Evolutionary conservation across 768 basidiomycete species (phyloP).

Genomic region (Psilocybe subaeruginosa): DNA sequence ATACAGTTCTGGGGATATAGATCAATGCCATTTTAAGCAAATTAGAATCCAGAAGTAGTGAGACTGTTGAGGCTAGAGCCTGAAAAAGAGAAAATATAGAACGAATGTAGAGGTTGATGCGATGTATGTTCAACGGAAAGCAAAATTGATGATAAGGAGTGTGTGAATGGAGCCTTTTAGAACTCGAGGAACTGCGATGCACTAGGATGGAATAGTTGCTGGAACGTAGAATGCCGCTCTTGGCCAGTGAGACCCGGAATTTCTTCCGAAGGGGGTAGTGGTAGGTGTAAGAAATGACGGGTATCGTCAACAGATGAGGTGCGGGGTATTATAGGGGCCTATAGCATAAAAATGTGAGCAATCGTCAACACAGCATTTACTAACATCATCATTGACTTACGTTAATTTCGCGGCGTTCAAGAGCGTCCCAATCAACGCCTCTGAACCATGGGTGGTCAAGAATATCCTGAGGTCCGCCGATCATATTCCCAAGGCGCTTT

Average conservation of each 20-base stretch:
- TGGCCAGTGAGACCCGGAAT: conserved; percentile 78
- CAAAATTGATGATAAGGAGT: conserved; percentile 18
- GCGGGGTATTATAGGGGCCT: conserved; percentile 89
- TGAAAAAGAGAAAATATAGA: conserved; percentile 15
- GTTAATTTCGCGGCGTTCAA: conserved; percentile 85
- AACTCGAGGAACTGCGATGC: conserved; percentile 80
- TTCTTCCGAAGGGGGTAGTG: conserved; percentile 74
- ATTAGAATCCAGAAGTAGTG: conserved; percentile 22
- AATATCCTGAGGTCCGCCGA: conserved; percentile 89
- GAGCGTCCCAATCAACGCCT: conserved; percentile 90
- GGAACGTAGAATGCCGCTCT: conserved; percentile 58
- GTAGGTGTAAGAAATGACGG: conserved; percentile 82
- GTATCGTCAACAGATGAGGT: conserved; percentile 82
- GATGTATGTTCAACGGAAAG: neutral
- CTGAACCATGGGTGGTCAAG: conserved; percentile 94
- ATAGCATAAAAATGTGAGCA: conserved; percentile 16
- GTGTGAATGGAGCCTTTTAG: conserved; percentile 35
- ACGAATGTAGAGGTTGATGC: conserved; percentile 21
- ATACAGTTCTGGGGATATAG: conserved; percentile 29
- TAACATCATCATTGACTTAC: conserved; percentile 43
- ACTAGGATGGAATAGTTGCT: conserved; percentile 67
- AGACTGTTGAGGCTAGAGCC: conserved; percentile 2
- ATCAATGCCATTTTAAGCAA: conserved; percentile 24
- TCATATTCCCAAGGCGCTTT: conserved; percentile 91
- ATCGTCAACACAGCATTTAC: neutral